Conservation (phyloP, 2,329 filamentous ascomycete species). For the Leptographium procerum region DNA sequence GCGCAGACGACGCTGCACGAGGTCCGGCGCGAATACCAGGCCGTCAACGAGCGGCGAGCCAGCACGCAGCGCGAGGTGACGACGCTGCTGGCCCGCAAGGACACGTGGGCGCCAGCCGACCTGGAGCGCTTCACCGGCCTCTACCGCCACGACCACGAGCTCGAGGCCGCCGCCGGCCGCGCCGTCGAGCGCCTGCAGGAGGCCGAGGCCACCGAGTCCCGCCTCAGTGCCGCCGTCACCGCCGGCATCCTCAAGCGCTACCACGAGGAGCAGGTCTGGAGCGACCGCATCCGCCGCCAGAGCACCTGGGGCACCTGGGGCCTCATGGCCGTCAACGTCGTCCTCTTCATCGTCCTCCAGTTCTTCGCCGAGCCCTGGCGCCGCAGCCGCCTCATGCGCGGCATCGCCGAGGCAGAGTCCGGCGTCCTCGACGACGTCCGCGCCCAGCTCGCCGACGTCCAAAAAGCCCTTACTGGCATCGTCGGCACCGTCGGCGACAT, state of each 20-base stretch:
- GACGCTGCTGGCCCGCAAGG: slow-evolving; percentile 83
- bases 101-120: slow-evolving; percentile 77
- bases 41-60: slow-evolving; percentile 74
- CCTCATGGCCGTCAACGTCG: slow-evolving; percentile 90
- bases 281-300: slow-evolving; percentile 89
- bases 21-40: slow-evolving; percentile 66
- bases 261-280: slow-evolving; percentile 99
- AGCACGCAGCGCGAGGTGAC: slow-evolving; percentile 92
- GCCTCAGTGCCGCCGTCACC: slow-evolving; percentile 62
- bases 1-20: slow-evolving; percentile 57
- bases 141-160: slow-evolving; percentile 84
- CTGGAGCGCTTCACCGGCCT: slow-evolving; percentile 89
- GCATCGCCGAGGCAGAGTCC: slow-evolving; percentile 70
- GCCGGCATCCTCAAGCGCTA: slow-evolving; percentile 81
- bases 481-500: neutral
- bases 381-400: slow-evolving; percentile 65
- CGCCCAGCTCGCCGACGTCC: slow-evolving; percentile 27
- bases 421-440: slow-evolving; percentile 38
- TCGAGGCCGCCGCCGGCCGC: slow-evolving; percentile 70
- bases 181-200: slow-evolving; percentile 61
- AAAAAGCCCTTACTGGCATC: slow-evolving; percentile 16
- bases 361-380: slow-evolving; percentile 91
- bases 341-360: slow-evolving; percentile 77
- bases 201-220: slow-evolving; percentile 71
- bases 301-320: slow-evolving; percentile 98